Evolutionary conservation across 768 basidiomycete genomes (phyloP).

Genomic region (Stropharia rugosoannulata): DNA sequence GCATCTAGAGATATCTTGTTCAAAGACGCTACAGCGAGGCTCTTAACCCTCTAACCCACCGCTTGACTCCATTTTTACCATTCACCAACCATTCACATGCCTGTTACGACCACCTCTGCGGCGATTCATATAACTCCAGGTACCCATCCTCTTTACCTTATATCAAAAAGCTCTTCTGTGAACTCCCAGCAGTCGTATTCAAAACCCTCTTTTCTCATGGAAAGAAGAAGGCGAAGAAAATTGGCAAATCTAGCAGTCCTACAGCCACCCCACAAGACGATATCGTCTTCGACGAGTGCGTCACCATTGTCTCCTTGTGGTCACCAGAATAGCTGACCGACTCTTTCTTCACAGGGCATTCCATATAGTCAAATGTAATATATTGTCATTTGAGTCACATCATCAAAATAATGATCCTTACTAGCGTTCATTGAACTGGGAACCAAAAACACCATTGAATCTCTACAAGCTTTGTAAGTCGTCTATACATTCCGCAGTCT

Average conservation of each 20-base stretch:
- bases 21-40: no score
- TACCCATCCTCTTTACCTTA: slow-evolving; percentile 14
- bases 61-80: not conserved
- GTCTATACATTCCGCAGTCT: not conserved
- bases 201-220: slow-evolving; percentile 51
- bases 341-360: slow-evolving; percentile 51
- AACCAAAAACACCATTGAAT: slow-evolving; percentile 67
- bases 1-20: no score
- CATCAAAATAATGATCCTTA: not conserved
- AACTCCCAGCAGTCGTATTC: slow-evolving; percentile 39
- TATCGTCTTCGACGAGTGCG: slow-evolving; percentile 70
- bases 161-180: not conserved
- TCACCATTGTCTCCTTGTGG: not conserved
- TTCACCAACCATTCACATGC: slow-evolving; percentile 30
- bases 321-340: not conserved
- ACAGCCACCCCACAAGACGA: slow-evolving; percentile 55
- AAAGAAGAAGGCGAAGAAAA: slow-evolving; percentile 39
- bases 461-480: slow-evolving; percentile 63
- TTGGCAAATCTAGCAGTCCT: slow-evolving; percentile 22
- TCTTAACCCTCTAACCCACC: slow-evolving; percentile 3
- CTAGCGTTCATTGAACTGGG: slow-evolving; percentile 64
- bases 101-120: slow-evolving; percentile 52
- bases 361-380: slow-evolving; percentile 57
- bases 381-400: not conserved
- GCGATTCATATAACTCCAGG: slow-evolving; percentile 55